These are phyloP conservation scores for Heliamphora pulchella DNA, from an alignment of 179 eudicot genomes.

Conservation along the genomic window DNA sequence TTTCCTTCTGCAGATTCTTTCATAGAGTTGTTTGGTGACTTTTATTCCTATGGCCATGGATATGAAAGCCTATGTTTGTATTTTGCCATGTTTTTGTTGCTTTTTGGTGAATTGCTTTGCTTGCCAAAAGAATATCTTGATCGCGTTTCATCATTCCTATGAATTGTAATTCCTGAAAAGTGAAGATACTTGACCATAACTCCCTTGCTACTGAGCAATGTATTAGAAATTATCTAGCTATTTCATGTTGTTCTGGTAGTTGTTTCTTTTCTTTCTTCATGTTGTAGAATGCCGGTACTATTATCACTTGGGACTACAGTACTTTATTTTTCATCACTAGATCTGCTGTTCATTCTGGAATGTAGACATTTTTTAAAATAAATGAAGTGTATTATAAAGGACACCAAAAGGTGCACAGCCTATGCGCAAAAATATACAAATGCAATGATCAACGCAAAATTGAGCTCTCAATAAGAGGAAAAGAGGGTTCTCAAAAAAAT, in stretches of 20 bases:
- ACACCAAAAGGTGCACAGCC: not conserved
- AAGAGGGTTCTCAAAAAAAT: not conserved
- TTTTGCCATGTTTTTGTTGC: not conserved
- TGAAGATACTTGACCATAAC: not conserved
- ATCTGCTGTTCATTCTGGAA: conserved; percentile 4
- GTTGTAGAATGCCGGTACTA: not conserved
- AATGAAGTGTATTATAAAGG: not conserved
- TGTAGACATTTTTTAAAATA: not conserved
- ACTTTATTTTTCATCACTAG: not conserved
- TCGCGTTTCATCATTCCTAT: not conserved
- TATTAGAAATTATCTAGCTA: not conserved
- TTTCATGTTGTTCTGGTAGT: not conserved
- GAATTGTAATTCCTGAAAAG: not conserved
- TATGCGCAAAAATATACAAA: not conserved
- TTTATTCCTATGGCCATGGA: not conserved
- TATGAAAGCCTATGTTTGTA: not conserved
- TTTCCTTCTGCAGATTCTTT: not conserved
- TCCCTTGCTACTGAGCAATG: not conserved
- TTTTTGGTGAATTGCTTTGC: not conserved
- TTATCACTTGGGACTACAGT: not conserved
- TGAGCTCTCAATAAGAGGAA: not conserved
- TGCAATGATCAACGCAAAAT: not conserved
- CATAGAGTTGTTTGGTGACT: not conserved
- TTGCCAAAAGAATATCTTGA: not conserved
- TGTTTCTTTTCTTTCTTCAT: not conserved